Percentiles rank a stretch among this genome's conserved stretches.
phyloP scores from a whole-genome alignment of 2,329 filamentous ascomycete genomes.

The Colletotrichum somersetense region DNA sequence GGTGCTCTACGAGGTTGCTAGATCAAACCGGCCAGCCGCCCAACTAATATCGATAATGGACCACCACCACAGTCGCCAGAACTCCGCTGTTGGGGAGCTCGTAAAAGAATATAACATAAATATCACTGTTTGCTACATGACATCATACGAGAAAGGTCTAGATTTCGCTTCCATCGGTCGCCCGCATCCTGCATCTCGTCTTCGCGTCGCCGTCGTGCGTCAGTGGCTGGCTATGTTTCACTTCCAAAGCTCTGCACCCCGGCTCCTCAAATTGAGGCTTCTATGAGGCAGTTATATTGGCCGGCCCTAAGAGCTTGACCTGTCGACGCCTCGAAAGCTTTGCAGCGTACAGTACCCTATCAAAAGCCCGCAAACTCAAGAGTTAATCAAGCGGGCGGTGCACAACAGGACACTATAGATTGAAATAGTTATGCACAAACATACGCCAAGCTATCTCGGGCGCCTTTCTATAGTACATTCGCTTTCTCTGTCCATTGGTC shows the following conservation, averaged over 20 bases:
- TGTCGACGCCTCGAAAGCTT: constrained; percentile 13
- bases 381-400: not conserved
- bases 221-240: constrained; percentile 37
- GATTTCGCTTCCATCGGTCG: not conserved
- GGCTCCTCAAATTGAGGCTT: not conserved
- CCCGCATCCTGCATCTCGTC: constrained; percentile 16
- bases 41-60: not conserved
- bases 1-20: not conserved
- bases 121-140: not conserved
- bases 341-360: not conserved
- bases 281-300: constrained; percentile 5
- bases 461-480: not conserved
- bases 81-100: not conserved
- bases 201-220: constrained; percentile 24
- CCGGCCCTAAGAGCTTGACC: constrained; percentile 13
- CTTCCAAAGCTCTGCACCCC: constrained; percentile 17
- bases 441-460: constrained; percentile 1
- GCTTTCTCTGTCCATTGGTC: not conserved
- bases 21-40: not conserved
- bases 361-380: not conserved
- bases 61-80: not conserved
- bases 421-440: not conserved
- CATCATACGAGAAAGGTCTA: constrained; percentile 23
- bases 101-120: not conserved
- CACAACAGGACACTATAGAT: not conserved